Percentiles rank a stretch among this genome's conserved stretches.
Evolutionary conservation across 2,329 filamentous ascomycete genomes (phyloP).

Genomic region (Passalora sequoiae): DNA sequence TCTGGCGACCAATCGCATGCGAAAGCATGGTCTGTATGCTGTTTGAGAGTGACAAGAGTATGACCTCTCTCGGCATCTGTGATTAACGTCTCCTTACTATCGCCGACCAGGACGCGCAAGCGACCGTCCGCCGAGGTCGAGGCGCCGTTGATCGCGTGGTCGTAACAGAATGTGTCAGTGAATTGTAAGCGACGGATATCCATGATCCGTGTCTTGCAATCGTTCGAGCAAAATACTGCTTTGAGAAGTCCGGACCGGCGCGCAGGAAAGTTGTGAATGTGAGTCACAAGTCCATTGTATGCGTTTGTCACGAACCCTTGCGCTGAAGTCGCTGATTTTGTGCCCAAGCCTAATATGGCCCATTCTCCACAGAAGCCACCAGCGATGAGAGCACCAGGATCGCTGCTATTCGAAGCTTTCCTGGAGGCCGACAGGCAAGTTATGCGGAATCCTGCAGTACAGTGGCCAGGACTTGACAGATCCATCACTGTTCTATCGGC

Average conservation of each 20-base stretch:
- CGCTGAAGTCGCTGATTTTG: constrained; percentile 27
- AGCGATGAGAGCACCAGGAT: constrained; percentile 40
- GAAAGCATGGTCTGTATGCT: constrained; percentile 64
- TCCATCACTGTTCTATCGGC: constrained; percentile 45
- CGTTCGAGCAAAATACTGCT: constrained; percentile 55
- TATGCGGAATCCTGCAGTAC: constrained; percentile 14
- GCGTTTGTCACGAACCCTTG: constrained; percentile 48
- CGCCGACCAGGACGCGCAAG: constrained; percentile 68
- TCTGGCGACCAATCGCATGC: constrained; percentile 76
- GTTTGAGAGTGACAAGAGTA: constrained; percentile 50
- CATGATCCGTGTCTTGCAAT: constrained; percentile 50
- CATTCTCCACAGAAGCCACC: constrained; percentile 57
- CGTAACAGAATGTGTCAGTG: constrained; percentile 51
- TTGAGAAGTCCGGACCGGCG: constrained; percentile 45
- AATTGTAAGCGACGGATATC: constrained; percentile 56
- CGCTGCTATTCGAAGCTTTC: too few relatives aligned
- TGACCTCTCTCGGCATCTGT: constrained; percentile 59
- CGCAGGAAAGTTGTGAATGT: constrained; percentile 50
- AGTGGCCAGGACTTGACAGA: constrained; percentile 31
- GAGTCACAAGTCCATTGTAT: constrained; percentile 53
- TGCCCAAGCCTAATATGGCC: constrained; percentile 37
- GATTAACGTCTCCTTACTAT: constrained; percentile 61
- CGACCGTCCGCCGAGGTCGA: constrained; percentile 66
- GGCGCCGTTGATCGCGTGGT: constrained; percentile 65
- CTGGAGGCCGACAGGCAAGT: constrained; percentile 20